Evolutionary conservation across 257 asterid species (phyloP).

Genomic region (Phtheirospermum japonicum): DNA sequence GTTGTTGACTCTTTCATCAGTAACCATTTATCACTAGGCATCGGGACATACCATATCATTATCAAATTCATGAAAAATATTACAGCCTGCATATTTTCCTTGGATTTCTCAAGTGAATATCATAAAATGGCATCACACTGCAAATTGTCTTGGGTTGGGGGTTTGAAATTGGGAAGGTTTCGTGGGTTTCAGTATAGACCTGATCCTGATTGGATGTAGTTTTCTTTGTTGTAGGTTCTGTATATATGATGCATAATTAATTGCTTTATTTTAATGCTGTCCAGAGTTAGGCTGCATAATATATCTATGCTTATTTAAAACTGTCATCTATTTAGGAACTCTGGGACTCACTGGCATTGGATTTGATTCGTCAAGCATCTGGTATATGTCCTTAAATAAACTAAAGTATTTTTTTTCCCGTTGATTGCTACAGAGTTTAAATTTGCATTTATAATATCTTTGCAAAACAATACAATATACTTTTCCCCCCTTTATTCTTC

Average conservation of each 20-base stretch:
- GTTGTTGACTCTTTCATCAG: neutral
- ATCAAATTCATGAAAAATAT: neutral
- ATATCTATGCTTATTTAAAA: constrained; percentile 11
- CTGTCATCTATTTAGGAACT: constrained; percentile 46
- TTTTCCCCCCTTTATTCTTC: neutral
- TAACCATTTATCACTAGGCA: neutral
- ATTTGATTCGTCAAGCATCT: constrained; percentile 75
- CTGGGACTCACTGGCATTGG: constrained; percentile 91
- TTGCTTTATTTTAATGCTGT: constrained; percentile 18
- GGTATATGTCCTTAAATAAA: constrained; percentile 45
- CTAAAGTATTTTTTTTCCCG: neutral
- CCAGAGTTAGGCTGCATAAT: constrained; percentile 42
- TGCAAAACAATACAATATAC: neutral
- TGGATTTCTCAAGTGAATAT: neutral
- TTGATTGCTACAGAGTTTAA: neutral
- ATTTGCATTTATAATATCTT: neutral
- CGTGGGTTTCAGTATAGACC: neutral
- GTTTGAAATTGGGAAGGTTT: neutral
- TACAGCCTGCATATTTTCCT: neutral
- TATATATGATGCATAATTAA: neutral
- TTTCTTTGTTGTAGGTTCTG: neutral
- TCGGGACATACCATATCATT: neutral
- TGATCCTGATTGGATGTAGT: constrained; percentile 18
- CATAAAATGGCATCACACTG: neutral
- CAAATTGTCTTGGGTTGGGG: neutral